Evolutionary conservation across 768 basidiomycete genomes (phyloP).

Genomic region (Vararia minispora): DNA sequence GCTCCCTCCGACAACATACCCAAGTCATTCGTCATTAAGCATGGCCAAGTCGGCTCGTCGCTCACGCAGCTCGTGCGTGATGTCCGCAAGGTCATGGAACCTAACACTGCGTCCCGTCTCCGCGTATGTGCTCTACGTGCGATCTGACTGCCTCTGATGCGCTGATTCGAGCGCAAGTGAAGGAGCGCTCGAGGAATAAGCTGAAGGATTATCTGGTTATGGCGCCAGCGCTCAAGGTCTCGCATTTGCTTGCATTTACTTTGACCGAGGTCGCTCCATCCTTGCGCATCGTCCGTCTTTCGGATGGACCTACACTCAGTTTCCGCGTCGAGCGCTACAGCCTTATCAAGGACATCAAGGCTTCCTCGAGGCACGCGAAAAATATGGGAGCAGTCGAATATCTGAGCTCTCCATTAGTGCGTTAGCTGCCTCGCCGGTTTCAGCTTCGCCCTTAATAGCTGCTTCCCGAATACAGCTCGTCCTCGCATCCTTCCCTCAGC

Average conservation of each 20-base stretch:
- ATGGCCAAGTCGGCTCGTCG: slow-evolving; percentile 85
- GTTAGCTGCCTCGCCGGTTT: slow-evolving; percentile 16
- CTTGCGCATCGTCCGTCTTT: slow-evolving; percentile 75
- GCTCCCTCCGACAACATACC: slow-evolving; percentile 36
- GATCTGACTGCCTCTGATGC: neutral
- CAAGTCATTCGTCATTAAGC: slow-evolving; percentile 94
- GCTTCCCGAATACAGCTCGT: slow-evolving; percentile 53
- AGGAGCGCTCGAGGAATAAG: slow-evolving; percentile 89
- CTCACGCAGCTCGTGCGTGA: slow-evolving; percentile 86
- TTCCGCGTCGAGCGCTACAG: slow-evolving; percentile 92
- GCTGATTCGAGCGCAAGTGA: slow-evolving; percentile 15
- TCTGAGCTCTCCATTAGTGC: slow-evolving; percentile 81
- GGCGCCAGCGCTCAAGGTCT: slow-evolving; percentile 82
- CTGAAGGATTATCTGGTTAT: slow-evolving; percentile 91
- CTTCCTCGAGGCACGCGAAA: slow-evolving; percentile 51
- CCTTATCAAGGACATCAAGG: slow-evolving; percentile 73
- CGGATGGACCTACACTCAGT: slow-evolving; percentile 86
- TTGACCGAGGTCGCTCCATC: slow-evolving; percentile 79
- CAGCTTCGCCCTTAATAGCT: slow-evolving; percentile 1
- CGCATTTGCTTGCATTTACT: slow-evolving; percentile 89
- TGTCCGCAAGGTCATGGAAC: slow-evolving; percentile 93
- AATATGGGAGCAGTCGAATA: slow-evolving; percentile 77
- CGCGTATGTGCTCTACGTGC: slow-evolving; percentile 36
- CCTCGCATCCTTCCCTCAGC: slow-evolving; percentile 75
- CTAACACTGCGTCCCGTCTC: slow-evolving; percentile 91